A percentile compares a stretch with the other conserved stretches of the same genome.
Conservation (phyloP, 306 rosid genomes). For the Sphenostylis stenocarpa region DNA sequence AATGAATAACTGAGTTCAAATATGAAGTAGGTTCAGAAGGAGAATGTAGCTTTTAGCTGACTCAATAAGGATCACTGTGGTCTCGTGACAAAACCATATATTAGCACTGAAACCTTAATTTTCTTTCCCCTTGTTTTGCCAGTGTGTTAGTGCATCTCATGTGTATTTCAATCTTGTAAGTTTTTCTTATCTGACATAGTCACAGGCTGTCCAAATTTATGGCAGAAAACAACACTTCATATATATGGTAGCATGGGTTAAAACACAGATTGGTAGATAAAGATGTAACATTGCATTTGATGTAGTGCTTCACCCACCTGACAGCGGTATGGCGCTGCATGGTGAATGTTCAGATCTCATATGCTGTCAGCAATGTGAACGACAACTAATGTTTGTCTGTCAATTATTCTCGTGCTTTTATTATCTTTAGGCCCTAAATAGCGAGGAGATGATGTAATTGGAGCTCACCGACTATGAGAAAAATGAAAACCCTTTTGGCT, state of each 20-base stretch:
- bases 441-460: slow-evolving; percentile 32
- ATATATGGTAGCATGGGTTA: background rate
- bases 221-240: slow-evolving; percentile 29
- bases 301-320: slow-evolving; percentile 35
- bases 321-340: slow-evolving; percentile 44
- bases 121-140: background rate
- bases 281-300: slow-evolving; percentile 41
- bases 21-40: background rate
- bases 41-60: background rate
- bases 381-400: slow-evolving; percentile 39
- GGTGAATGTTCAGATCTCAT: slow-evolving; percentile 46
- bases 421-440: slow-evolving; percentile 35
- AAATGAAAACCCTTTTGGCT: slow-evolving; percentile 36
- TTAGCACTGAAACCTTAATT: background rate
- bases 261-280: slow-evolving; percentile 19
- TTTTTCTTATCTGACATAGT: background rate
- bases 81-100: background rate
- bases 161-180: background rate
- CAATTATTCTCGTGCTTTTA: slow-evolving; percentile 48
- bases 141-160: background rate
- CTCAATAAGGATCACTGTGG: background rate
- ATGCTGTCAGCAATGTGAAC: slow-evolving; percentile 30
- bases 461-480: slow-evolving; percentile 37
- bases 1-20: background rate
- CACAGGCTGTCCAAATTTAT: slow-evolving; percentile 23